Base-by-base conservation (phyloP, 1,284 basidiomycete species). In the Ceratobasidium sp. region DNA sequence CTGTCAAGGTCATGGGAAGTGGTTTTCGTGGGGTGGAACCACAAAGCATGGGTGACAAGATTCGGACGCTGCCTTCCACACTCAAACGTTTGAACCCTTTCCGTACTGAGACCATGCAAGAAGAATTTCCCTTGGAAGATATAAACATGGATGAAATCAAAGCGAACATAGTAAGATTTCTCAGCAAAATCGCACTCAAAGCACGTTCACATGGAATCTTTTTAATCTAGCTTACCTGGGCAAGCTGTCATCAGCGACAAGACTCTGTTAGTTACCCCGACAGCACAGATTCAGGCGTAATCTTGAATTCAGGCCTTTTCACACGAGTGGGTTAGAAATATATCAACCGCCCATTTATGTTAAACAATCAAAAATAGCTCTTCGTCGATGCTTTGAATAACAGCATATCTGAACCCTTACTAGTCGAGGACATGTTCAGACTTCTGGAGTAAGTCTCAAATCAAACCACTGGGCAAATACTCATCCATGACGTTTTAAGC, bases 91-190 rank as follows among this genome's bases (percentile, higher is more conserved):
- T n/a, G 28, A 30, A 14, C 6, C 26, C 16, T 16, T 26, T 55
- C 28, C 52, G 26, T 26, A 30, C 16, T 18, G 26, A 55, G 18
- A 28, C 23, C 21, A 26, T 55, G 11, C 18, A 30, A 26, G 16
- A 55, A 26, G 26, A 55, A 55, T 5, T 55, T 55, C 16, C 11
- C 16, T 6, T 14, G 28, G 16, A 16, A 7, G 52, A 55, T 16
- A 4, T n/a, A 7, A 28, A 55, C 7, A 26, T 55, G 11, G 52
- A 55, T 55, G 30, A 32, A 6, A 55, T 55, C 18, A 4, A 55
- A 32, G 52, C 52, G 26, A 55, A 55, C 30, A 26, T 30, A 18
- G 52, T 55, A 55, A 55, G 52, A 55, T 55, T 32, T 8, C 30
- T 8, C 7, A 3, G 16, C 11, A 9, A 28, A 32, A 8, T 28